Conservation (phyloP, 495 filamentous ascomycete species). For the Acidomyces sp. region DNA sequence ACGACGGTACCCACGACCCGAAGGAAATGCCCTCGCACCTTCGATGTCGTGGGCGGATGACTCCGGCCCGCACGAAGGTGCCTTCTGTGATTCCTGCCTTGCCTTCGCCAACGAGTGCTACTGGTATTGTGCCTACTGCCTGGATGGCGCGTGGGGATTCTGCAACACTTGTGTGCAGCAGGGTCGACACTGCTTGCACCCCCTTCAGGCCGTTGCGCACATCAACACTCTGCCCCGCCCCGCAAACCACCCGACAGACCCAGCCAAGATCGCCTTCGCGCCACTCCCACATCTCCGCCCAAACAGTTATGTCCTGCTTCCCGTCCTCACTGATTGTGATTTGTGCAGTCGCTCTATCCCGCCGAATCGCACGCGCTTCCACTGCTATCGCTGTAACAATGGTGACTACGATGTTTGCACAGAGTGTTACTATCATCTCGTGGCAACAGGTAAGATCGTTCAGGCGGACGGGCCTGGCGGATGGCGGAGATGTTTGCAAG, state of each 20-base stretch:
- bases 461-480: slow-evolving; percentile 61
- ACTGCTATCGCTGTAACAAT: slow-evolving; percentile 54
- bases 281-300: slow-evolving; percentile 13
- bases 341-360: slow-evolving; percentile 59
- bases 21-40: too few relatives aligned
- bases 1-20: slow-evolving; percentile 51
- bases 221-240: slow-evolving; percentile 20
- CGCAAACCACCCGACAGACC: slow-evolving; percentile 15
- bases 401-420: slow-evolving; percentile 79
- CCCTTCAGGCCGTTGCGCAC: slow-evolving; percentile 52
- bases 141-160: slow-evolving; percentile 86
- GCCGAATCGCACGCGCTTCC: slow-evolving; percentile 52
- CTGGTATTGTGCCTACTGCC: slow-evolving; percentile 74
- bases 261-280: slow-evolving; percentile 20
- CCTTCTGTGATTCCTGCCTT: slow-evolving; percentile 68
- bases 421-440: slow-evolving; percentile 57
- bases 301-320: slow-evolving; percentile 39
- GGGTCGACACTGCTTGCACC: slow-evolving; percentile 63
- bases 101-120: slow-evolving; percentile 60
- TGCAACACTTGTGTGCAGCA: slow-evolving; percentile 71
- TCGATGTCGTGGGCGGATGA: not conserved
- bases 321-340: slow-evolving; percentile 59
- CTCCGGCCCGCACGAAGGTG: slow-evolving; percentile 55
- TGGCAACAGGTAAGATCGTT: slow-evolving; percentile 46
- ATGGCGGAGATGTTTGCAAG: slow-evolving; percentile 64